phyloP scores from a whole-genome alignment of 345 rosid genomes.

The Salix arbutifolia region DNA sequence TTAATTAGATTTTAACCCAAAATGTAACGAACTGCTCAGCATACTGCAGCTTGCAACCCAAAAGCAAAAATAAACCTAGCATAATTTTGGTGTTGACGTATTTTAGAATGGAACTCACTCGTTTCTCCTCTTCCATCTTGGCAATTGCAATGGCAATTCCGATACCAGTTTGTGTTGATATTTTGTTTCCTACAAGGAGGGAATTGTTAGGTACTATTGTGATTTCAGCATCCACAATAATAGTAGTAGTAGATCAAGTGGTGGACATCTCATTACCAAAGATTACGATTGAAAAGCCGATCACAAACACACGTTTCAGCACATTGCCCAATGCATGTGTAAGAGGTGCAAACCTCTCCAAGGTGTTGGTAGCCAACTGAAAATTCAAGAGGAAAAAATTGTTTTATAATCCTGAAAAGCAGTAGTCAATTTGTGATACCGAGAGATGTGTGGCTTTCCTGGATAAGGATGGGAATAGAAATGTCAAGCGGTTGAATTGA shows the following conservation, averaged over 20 bases:
- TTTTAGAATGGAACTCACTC: slow-evolving; percentile 37
- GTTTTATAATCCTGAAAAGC: neutral
- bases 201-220: slow-evolving; percentile 1
- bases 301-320: slow-evolving; percentile 94
- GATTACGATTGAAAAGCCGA: slow-evolving; percentile 78
- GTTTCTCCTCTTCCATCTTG: slow-evolving; percentile 87
- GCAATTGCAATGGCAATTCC: slow-evolving; percentile 85
- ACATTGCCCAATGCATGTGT: slow-evolving; percentile 99
- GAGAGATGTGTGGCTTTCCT: neutral
- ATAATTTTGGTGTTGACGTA: neutral
- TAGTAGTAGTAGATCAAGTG: neutral
- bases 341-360: slow-evolving; percentile 96
- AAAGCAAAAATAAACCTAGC: neutral
- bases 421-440: neutral
- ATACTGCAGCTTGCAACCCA: neutral
- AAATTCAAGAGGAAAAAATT: slow-evolving; percentile 9
- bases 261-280: slow-evolving; percentile 46
- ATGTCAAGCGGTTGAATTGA: neutral
- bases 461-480: neutral
- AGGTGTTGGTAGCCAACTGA: slow-evolving; percentile 92
- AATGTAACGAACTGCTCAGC: neutral
- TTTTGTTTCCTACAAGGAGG: slow-evolving; percentile 68
- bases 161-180: slow-evolving; percentile 83
- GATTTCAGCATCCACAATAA: neutral
- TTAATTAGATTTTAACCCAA: neutral